These are phyloP conservation scores for Globisporangium orthogonon DNA, from an alignment of 352 stramenopile genomes.

Conservation along the genomic window DNA sequence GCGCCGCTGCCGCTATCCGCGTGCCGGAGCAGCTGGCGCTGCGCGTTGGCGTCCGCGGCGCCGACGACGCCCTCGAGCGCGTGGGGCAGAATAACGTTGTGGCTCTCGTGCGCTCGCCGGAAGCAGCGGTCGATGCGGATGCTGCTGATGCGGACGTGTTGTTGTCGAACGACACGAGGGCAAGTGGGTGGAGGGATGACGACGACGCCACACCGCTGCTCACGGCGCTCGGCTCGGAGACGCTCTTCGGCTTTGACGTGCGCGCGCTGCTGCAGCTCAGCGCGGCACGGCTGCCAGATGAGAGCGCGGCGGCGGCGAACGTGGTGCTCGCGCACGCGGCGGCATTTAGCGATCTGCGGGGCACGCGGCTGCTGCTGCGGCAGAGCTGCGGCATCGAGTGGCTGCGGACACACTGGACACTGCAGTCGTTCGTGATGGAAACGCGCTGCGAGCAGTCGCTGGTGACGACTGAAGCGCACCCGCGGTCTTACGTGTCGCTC, in stretches of 20 bases:
- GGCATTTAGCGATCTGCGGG: constrained; percentile 22
- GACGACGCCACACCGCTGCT: neutral
- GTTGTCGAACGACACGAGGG: neutral
- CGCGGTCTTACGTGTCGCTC: constrained; percentile 27
- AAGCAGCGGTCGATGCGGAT: neutral
- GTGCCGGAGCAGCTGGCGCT: constrained; percentile 5
- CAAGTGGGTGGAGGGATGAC: neutral
- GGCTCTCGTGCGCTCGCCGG: constrained; percentile 4
- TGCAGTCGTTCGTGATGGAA: constrained; percentile 14
- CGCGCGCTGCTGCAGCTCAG: constrained; percentile 2
- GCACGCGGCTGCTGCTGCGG: constrained; percentile 18
- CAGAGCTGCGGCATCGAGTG: constrained; percentile 1
- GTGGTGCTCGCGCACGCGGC: constrained; percentile 10
- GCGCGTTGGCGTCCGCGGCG: constrained; percentile 17
- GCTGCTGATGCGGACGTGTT: neutral
- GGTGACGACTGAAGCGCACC: constrained; percentile 3
- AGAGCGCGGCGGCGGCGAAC: constrained; percentile 14
- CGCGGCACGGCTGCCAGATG: neutral
- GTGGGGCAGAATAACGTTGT: constrained; percentile 12
- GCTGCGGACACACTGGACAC: neutral
- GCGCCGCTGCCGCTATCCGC: neutral
- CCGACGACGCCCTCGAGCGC: constrained; percentile 4
- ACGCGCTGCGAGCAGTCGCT: no score
- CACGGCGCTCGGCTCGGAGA: neutral
- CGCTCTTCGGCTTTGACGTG: constrained; percentile 20